Conservation (phyloP, 2,329 filamentous ascomycete species). For the Clarireedia homoeocarpa region DNA sequence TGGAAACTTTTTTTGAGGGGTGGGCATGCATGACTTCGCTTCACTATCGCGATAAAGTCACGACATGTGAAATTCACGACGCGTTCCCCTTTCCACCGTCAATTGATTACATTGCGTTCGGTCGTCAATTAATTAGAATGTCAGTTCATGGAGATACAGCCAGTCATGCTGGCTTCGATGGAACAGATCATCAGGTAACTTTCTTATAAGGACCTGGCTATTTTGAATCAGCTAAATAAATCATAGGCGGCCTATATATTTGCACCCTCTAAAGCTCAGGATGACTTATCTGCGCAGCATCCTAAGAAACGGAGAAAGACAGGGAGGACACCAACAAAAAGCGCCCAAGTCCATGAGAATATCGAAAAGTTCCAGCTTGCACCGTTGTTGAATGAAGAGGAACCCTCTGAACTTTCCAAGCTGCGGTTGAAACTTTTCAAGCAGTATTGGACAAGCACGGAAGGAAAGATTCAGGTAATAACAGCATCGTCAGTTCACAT, state of each 20-base stretch:
- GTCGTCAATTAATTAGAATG: slow-evolving; percentile 18
- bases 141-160: slow-evolving; percentile 23
- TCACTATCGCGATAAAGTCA: slow-evolving; percentile 2
- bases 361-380: slow-evolving; percentile 34
- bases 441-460: slow-evolving; percentile 55
- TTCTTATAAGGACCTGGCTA: background rate
- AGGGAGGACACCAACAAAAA: slow-evolving; percentile 17
- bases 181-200: slow-evolving; percentile 28
- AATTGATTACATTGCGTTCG: background rate
- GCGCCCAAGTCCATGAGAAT: background rate
- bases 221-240: slow-evolving; percentile 1
- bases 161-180: slow-evolving; percentile 25
- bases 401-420: slow-evolving; percentile 40
- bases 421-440: slow-evolving; percentile 54
- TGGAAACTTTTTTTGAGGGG: slow-evolving; percentile 13
- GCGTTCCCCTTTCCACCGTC: slow-evolving; percentile 4
- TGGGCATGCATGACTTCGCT: slow-evolving; percentile 10
- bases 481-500: background rate
- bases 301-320: slow-evolving; percentile 32
- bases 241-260: slow-evolving; percentile 33
- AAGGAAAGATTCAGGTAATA: slow-evolving; percentile 52
- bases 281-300: slow-evolving; percentile 18
- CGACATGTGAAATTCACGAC: background rate
- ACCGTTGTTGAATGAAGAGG: slow-evolving; percentile 46
- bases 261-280: slow-evolving; percentile 18